A percentile compares a stretch with the other conserved stretches of the same genome.
These are phyloP conservation scores for Kitagawia praeruptora DNA, from an alignment of 129 eudicot genomes.

Conservation along the genomic window DNA sequence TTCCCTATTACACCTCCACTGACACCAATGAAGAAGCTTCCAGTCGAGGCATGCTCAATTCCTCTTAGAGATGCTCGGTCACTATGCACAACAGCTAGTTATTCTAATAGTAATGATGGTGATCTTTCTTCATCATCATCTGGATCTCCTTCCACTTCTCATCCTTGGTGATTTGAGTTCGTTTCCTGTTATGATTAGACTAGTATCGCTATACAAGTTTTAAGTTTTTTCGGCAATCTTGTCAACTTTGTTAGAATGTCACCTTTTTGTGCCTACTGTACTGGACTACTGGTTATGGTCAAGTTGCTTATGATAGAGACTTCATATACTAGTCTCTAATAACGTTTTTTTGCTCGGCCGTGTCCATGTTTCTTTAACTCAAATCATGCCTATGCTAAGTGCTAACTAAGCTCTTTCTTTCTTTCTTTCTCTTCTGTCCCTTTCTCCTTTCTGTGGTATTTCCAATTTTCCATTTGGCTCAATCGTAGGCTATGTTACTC, in stretches of 20 bases:
- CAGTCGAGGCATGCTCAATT: slow-evolving; percentile 36
- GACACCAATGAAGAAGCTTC: slow-evolving; percentile 51
- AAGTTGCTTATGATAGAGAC: slow-evolving; percentile 10
- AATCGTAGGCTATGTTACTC: no score
- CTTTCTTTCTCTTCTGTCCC: slow-evolving; percentile 6
- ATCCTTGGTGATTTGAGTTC: slow-evolving; percentile 41
- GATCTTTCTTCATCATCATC: slow-evolving; percentile 47
- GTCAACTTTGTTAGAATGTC: slow-evolving; percentile 6
- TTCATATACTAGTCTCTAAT: neutral
- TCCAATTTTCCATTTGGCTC: neutral
- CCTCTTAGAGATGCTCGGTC: slow-evolving; percentile 36
- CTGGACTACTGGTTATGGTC: neutral
- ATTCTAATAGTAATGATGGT: slow-evolving; percentile 43
- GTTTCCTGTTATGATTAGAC: neutral
- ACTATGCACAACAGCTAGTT: slow-evolving; percentile 40
- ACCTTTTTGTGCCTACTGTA: neutral
- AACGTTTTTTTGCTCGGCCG: slow-evolving; percentile 2
- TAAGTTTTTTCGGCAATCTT: neutral
- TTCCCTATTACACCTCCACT: slow-evolving; percentile 34
- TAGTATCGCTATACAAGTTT: neutral
- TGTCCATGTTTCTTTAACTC: slow-evolving; percentile 20
- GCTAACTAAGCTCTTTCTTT: neutral
- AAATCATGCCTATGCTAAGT: slow-evolving; percentile 14
- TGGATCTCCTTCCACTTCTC: slow-evolving; percentile 56
- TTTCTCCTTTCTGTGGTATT: neutral